Evolutionary conservation across 257 asterid species (phyloP).

Genomic region (Solanum dulcamara): DNA sequence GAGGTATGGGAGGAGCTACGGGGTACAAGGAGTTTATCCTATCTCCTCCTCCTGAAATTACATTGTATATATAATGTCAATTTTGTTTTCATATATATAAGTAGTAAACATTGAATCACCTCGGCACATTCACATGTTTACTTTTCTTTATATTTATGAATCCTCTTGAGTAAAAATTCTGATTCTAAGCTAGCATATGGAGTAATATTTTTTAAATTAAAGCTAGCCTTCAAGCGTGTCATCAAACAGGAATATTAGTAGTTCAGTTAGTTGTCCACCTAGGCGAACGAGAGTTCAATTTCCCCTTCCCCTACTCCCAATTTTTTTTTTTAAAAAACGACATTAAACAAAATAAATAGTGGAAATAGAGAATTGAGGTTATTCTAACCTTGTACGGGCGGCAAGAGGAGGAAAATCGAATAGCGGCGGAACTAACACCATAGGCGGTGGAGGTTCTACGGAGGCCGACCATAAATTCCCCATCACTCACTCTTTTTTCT

Average conservation of each 20-base stretch:
- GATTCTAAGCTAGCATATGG: no score
- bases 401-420: constrained; percentile 93
- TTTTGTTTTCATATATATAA: no score
- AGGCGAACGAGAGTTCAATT: no score
- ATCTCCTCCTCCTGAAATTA: no score
- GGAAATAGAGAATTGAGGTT: background rate
- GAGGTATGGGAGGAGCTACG: background rate
- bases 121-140: background rate
- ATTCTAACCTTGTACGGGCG: constrained; percentile 53
- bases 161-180: background rate
- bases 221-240: background rate
- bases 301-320: no score
- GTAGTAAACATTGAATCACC: no score
- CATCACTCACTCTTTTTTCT: constrained; percentile 20
- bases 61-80: no score
- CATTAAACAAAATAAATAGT: background rate
- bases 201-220: background rate
- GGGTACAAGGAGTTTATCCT: background rate
- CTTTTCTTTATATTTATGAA: background rate
- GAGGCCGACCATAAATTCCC: constrained; percentile 34
- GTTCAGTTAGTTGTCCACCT: no score
- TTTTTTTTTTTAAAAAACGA: background rate
- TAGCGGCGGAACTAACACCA: constrained; percentile 95
- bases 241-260: no score
- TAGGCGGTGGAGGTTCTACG: constrained; percentile 51